Conservation (phyloP, 352 stramenopile genomes). For the Aphanomyces invadans region DNA sequence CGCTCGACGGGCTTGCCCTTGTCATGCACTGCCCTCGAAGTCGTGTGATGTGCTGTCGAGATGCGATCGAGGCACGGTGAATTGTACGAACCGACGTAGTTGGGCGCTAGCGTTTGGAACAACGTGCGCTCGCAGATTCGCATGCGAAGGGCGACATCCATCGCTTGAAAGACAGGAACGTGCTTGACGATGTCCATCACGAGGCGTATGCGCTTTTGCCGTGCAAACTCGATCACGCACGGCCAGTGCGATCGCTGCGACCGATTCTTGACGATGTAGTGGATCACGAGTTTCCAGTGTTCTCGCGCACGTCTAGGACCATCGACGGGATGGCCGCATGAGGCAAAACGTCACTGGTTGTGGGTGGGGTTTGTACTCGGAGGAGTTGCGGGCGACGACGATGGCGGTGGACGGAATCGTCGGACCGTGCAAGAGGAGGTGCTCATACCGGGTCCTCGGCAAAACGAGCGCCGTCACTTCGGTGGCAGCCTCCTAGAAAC, state of each 20-base stretch:
- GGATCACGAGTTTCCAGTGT: constrained; percentile 17
- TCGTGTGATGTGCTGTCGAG: no score
- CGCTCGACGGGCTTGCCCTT: constrained; percentile 14
- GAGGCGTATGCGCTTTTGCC: constrained; percentile 22
- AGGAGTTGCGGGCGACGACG: constrained; percentile 10
- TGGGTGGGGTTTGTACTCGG: neutral
- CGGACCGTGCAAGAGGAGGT: neutral
- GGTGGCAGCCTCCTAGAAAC: neutral
- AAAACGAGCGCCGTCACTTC: neutral
- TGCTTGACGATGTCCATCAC: constrained; percentile 18
- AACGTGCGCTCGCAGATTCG: constrained; percentile 23
- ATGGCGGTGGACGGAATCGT: neutral
- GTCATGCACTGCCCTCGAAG: neutral
- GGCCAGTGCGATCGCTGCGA: constrained; percentile 23
- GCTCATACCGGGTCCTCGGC: neutral
- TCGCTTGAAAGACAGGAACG: constrained; percentile 12
- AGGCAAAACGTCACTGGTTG: neutral
- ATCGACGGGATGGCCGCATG: neutral
- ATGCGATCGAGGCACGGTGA: neutral
- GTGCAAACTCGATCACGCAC: constrained; percentile 18
- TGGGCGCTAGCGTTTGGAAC: constrained; percentile 17
- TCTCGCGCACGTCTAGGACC: constrained; percentile 16
- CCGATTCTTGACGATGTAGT: constrained; percentile 22
- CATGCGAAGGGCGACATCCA: neutral
- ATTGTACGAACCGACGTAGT: neutral